Evolutionary conservation across 2,329 filamentous ascomycete species (phyloP).

Genomic region (Paecilomyces sp.): DNA sequence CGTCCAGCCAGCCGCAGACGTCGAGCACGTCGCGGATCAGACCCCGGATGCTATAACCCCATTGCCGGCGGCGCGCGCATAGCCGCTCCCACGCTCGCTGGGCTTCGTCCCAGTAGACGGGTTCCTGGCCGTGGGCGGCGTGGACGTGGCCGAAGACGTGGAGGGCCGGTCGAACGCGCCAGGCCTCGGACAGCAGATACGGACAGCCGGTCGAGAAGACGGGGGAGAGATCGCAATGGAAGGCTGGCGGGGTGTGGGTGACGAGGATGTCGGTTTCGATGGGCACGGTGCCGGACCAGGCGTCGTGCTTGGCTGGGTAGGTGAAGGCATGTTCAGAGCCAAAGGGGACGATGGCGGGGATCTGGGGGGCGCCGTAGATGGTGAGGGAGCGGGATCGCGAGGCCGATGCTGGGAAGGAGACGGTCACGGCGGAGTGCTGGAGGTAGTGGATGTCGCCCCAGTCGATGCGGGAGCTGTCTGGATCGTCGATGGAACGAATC

Average conservation of each 20-base stretch:
- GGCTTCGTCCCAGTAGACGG: conserved; percentile 66
- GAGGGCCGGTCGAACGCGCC: conserved; percentile 65
- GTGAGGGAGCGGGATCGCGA: conserved; percentile 53
- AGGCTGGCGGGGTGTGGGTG: conserved; percentile 71
- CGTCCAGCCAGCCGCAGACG: conserved; percentile 42
- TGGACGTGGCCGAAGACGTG: conserved; percentile 87
- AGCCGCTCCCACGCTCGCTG: conserved; percentile 67
- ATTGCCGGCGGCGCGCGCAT: conserved; percentile 25
- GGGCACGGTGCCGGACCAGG: conserved; percentile 67
- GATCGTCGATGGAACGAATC: conserved; percentile 29
- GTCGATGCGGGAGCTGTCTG: conserved; percentile 49
- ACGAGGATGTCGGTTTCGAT: conserved; percentile 68
- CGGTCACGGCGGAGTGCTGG: conserved; percentile 58
- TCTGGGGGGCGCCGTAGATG: conserved; percentile 75
- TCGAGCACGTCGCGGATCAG: conserved; percentile 30
- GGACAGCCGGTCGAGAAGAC: conserved; percentile 63
- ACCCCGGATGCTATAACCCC: conserved; percentile 10
- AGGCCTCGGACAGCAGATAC: conserved; percentile 62
- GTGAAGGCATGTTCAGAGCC: conserved; percentile 68
- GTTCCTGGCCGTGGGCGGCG: conserved; percentile 62
- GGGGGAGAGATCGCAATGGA: conserved; percentile 54
- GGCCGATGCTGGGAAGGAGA: conserved; percentile 48
- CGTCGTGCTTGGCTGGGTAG: conserved; percentile 58
- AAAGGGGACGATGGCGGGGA: conserved; percentile 62
- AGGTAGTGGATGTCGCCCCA: conserved; percentile 69